Conservation (phyloP, 106 monocot species). For the Posidonia australis region DNA sequence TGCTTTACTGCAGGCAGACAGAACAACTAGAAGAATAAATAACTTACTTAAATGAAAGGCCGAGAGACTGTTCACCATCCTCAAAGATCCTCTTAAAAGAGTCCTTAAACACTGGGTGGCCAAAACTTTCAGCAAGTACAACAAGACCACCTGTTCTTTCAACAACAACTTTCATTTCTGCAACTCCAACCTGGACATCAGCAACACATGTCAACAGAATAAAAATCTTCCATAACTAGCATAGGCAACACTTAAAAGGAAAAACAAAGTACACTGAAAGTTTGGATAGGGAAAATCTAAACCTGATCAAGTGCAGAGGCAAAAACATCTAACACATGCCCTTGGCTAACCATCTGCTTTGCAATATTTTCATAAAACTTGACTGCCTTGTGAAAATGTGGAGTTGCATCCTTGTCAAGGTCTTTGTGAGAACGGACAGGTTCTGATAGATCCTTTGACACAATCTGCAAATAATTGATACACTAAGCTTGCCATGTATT, state of each 20-base stretch:
- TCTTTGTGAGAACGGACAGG: conserved; percentile 97
- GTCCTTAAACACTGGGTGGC: conserved; percentile 89
- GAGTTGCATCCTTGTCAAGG: conserved; percentile 92
- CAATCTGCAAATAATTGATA: conserved; percentile 50
- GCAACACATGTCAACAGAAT: background rate
- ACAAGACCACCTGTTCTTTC: conserved; percentile 98
- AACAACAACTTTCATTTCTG: conserved; percentile 94
- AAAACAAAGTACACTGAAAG: background rate
- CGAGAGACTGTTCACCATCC: conserved; percentile 81
- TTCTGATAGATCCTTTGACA: conserved; percentile 92
- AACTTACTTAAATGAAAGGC: conserved; percentile 96
- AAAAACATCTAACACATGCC: conserved; percentile 93
- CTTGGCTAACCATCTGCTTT: conserved; percentile 92
- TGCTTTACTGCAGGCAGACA: no score
- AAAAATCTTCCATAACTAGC: background rate
- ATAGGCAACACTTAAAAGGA: background rate
- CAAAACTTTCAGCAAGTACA: conserved; percentile 97
- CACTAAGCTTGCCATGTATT: background rate
- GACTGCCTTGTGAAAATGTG: conserved; percentile 90
- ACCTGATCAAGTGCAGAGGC: conserved; percentile 99
- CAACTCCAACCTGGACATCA: conserved; percentile 71
- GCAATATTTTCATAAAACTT: conserved; percentile 91
- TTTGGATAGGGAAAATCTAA: background rate
- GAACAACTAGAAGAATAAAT: background rate
- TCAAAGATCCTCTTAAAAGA: conserved; percentile 94